phyloP scores from a whole-genome alignment of 441 rosid species.

The Euphorbia celastroides region DNA sequence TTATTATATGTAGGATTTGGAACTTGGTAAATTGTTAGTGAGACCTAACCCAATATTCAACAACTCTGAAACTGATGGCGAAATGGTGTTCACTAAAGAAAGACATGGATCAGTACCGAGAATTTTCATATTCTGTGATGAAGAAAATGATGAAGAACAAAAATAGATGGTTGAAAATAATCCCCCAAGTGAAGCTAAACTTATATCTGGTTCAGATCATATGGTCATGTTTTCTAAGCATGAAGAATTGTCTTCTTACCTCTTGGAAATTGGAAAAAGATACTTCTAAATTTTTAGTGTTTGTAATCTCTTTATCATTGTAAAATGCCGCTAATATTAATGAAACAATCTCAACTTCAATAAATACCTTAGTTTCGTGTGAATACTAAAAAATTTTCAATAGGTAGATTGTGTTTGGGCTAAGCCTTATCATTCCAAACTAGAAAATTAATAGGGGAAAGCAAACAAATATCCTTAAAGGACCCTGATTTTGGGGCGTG shows the following conservation, averaged over 20 bases:
- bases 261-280: conserved; percentile 23
- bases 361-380: too few relatives aligned
- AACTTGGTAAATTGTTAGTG: conserved; percentile 18
- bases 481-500: too few relatives aligned
- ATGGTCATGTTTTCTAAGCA: conserved; percentile 40
- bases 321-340: too few relatives aligned
- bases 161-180: conserved; percentile 31
- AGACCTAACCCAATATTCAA: conserved; percentile 21
- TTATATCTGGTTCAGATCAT: conserved; percentile 32
- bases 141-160: conserved; percentile 22
- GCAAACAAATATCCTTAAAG: too few relatives aligned
- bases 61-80: not conserved
- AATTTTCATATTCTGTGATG: conserved; percentile 23
- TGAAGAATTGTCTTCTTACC: conserved; percentile 21
- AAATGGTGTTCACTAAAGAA: conserved; percentile 18
- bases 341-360: too few relatives aligned
- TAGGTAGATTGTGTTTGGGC: too few relatives aligned
- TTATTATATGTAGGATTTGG: conserved; percentile 22
- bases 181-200: conserved; percentile 24
- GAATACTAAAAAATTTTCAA: too few relatives aligned
- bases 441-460: too few relatives aligned
- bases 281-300: too few relatives aligned
- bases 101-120: conserved; percentile 24
- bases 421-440: too few relatives aligned
- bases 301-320: too few relatives aligned